These are phyloP conservation scores for Lanmaoa rubissima DNA, from an alignment of 768 basidiomycete genomes.

Conservation along the genomic window DNA sequence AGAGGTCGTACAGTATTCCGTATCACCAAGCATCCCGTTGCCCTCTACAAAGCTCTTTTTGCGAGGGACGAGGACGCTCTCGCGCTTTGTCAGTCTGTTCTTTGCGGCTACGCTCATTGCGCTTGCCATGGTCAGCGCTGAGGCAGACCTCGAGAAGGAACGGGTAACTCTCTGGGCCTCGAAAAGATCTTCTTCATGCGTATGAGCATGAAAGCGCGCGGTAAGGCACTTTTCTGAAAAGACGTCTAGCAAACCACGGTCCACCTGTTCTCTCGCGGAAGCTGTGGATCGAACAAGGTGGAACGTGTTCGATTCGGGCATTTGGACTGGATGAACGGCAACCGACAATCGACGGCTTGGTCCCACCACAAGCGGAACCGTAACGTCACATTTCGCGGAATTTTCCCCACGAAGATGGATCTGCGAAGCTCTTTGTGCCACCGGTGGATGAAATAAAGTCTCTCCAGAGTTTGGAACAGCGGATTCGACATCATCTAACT, in stretches of 20 bases:
- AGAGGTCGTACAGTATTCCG: conserved; percentile 9
- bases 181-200: conserved; percentile 64
- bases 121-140: conserved; percentile 58
- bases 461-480: conserved; percentile 7
- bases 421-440: conserved; percentile 8
- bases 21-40: conserved; percentile 14
- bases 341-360: conserved; percentile 61
- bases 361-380: conserved; percentile 12
- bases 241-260: conserved; percentile 77
- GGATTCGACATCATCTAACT: conserved; percentile 32
- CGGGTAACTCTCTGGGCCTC: conserved; percentile 46
- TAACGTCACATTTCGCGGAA: conserved; percentile 17
- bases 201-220: conserved; percentile 63
- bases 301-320: conserved; percentile 48
- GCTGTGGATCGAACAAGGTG: conserved; percentile 67
- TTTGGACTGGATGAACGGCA: conserved; percentile 53
- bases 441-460: neutral
- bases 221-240: conserved; percentile 70
- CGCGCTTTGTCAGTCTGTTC: conserved; percentile 59
- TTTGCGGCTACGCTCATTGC: conserved; percentile 53
- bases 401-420: conserved; percentile 22
- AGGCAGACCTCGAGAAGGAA: conserved; percentile 53
- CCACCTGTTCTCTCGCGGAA: conserved; percentile 65
- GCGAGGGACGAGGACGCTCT: conserved; percentile 66
- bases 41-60: conserved; percentile 47